Percentiles rank a stretch among this genome's conserved stretches.
phyloP scores from a whole-genome alignment of 129 eudicot species.

The Artemisia annua region DNA sequence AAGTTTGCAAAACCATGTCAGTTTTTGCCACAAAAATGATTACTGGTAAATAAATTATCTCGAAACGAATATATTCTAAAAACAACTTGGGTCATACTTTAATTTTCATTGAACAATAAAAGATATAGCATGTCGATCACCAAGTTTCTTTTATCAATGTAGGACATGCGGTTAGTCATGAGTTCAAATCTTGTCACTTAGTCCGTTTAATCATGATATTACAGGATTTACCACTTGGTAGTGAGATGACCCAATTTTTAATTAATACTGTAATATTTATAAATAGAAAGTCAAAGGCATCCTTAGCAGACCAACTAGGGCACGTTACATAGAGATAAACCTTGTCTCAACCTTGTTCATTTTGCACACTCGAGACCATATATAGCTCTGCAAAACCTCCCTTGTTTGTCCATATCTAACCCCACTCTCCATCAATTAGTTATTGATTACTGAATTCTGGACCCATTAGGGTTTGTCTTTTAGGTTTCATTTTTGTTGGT shows the following conservation, averaged over 20 bases:
- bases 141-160: neutral
- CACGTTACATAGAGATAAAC: conserved; percentile 39
- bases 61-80: neutral
- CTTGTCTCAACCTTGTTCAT: conserved; percentile 25
- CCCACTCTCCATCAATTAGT: conserved; percentile 24
- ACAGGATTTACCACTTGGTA: no score
- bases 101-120: neutral
- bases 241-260: no score
- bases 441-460: conserved; percentile 42
- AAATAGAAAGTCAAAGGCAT: conserved; percentile 51
- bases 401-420: conserved; percentile 39
- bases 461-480: conserved; percentile 46
- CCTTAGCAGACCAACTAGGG: conserved; percentile 43
- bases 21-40: neutral
- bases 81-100: neutral
- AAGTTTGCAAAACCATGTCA: neutral
- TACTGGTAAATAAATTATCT: neutral
- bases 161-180: no score
- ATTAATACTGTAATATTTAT: neutral
- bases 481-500: conserved; percentile 25
- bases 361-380: conserved; percentile 26
- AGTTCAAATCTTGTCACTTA: no score
- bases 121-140: neutral
- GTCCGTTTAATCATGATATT: no score
- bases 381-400: conserved; percentile 9